Evolutionary conservation across 2,329 filamentous ascomycete genomes (phyloP), one percentile per base, ranked within the genome.

Genomic region (Diaporthe destruens): DNA sequence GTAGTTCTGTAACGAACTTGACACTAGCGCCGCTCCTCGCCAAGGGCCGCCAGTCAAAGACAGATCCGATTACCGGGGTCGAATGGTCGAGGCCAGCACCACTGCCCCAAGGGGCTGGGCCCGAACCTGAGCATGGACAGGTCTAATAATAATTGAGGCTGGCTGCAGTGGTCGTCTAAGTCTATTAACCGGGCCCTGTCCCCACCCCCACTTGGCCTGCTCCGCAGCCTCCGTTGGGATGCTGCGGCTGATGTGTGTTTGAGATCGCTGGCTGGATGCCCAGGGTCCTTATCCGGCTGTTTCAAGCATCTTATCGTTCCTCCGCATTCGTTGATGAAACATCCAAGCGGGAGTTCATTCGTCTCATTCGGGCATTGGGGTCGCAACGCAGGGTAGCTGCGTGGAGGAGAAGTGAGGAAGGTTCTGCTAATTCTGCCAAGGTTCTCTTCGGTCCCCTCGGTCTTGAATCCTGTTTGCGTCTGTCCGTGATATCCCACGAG

Each of bases 271-370:
- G 32, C 44, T 36, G 18, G n/a, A 29, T 39, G 32, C 47, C 29
- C 29, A 29, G 29, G 29, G 29, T 5, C 29, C 61, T 53, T 66
- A 53, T 66, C 61, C 61, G 61, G 61, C 61, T 66, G 61, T 66
- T 66, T 66, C 61, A 66, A 36, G 44, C 61, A 53, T 32, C 47
- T 66, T 66, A 53, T 66, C 61, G 61, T 23, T 66, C 61, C 61
- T 66, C 61, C 61, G 61, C 61, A 66, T 12, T 44, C 44, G 61
- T 53, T 25, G 47, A 66, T 66, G 61, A 66, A 66, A 66, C 61
- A 66, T 66, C 61, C 32, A 53, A 66, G 61, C 47, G 39, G 47
- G n/a, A n/a, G 20, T 47, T 25, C 61, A 65, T 51, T 51, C 61
- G 61, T 65, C 44, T 53, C 61, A 66, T 29, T 39, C 61, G 61